Evolutionary conservation across 192 early-diverging fungal genomes (phyloP).

Genomic region (Rhizophagus clarus): DNA sequence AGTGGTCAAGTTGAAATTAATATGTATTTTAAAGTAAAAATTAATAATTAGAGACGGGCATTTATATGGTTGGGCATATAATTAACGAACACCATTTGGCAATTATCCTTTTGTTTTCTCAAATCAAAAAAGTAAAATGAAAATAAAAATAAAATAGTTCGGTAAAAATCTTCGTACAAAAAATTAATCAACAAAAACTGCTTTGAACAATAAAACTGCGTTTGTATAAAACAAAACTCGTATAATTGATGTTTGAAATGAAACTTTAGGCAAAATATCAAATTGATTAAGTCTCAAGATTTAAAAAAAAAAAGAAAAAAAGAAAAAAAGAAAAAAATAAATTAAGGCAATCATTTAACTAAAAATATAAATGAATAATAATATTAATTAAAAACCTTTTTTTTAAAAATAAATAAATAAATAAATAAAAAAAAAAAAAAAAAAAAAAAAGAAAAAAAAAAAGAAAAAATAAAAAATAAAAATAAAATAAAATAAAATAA

Average conservation of each 20-base stretch:
- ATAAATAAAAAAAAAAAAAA: background rate
- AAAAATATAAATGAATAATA: background rate
- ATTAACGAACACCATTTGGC: background rate
- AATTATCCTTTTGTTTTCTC: background rate
- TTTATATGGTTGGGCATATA: constrained; percentile 6
- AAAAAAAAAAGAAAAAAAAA: background rate
- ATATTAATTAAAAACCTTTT: background rate
- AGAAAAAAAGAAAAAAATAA: constrained; percentile 12
- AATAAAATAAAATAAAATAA: background rate
- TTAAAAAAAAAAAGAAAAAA: too few relatives aligned
- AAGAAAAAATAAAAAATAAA: background rate
- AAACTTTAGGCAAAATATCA: background rate
- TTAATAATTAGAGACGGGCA: background rate
- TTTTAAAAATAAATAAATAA: too few relatives aligned
- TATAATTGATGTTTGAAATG: background rate
- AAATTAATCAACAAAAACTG: background rate
- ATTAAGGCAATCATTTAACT: background rate
- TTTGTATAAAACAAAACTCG: background rate
- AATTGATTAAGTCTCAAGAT: constrained; percentile 6
- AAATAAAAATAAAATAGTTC: background rate
- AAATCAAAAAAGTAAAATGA: background rate
- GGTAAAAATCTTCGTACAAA: background rate
- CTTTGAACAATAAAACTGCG: background rate
- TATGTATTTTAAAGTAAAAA: constrained; percentile 8
- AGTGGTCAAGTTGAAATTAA: background rate